Base-by-base conservation (phyloP, 345 rosid genomes). In the Populus pruinosa region DNA sequence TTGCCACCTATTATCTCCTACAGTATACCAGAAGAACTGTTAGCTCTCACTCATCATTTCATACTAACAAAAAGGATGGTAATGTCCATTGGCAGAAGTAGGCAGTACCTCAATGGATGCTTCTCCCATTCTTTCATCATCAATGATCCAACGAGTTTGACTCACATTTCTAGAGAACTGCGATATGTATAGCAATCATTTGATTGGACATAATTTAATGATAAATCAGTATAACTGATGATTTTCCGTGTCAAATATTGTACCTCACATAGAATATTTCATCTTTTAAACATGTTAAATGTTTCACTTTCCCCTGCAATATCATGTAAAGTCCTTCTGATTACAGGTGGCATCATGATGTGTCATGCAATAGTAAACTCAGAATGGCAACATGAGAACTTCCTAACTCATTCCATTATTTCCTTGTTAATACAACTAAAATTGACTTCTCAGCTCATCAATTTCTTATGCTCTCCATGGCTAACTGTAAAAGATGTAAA, bases 151-250 rank as follows among this genome's bases (percentile, higher is more conserved):
- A 71, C 97, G 86, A 61, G 98, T 75, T 85, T 95, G 99, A 84
- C 97, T 95, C 67, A 95, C 98, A 82, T 92, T 95, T 86, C 99
- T 92, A 1, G 99, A 95, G 85, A 86, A 92, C 98, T 95, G 81
- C 77, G 82, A 82, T n/a, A 69, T 25, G 62, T 20, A 61, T 72
- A 49, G 25, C 21, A 6, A 75, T 25, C 59, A 11, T 72, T 44
- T 14, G 44, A 18, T 36, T 36, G 29, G 20, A 73, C 59, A 67
- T 29, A 38, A 64, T 39, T 7, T 17, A 38, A 43, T n/a, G 31
- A 69, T 0, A 31, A 70, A 44, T 35, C 56, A 71, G 49, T 7
- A 43, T 23, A 9, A 14, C 50, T 47, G 50, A 47, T 4, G 50
- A 47, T 47, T 47, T 14, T 47, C 17, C 1, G 3, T 47, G 50